These are phyloP conservation scores for Naganishia vishniacii DNA, from an alignment of 768 basidiomycete genomes.

Conservation along the genomic window DNA sequence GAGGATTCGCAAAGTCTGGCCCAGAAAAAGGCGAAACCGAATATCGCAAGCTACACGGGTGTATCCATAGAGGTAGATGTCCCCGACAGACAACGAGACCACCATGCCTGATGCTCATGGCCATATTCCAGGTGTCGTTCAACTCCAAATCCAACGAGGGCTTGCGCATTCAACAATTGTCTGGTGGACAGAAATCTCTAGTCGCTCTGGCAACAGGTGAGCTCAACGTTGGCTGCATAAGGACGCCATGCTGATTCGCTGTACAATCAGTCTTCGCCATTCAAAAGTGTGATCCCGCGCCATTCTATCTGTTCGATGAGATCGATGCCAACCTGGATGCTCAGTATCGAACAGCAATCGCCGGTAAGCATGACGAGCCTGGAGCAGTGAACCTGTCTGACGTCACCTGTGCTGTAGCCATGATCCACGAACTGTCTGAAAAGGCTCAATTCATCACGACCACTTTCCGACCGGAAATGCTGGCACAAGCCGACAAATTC, in stretches of 20 bases:
- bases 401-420: slow-evolving; percentile 53
- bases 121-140: slow-evolving; percentile 72
- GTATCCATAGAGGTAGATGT: slow-evolving; percentile 78
- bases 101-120: neutral
- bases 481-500: slow-evolving; percentile 90
- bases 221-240: slow-evolving; percentile 20
- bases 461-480: slow-evolving; percentile 95
- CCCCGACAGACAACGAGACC: no score
- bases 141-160: slow-evolving; percentile 98
- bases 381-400: neutral
- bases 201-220: slow-evolving; percentile 88
- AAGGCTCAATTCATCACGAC: slow-evolving; percentile 96
- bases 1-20: slow-evolving; percentile 19
- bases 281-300: slow-evolving; percentile 97
- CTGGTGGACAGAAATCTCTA: slow-evolving; percentile 93
- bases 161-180: slow-evolving; percentile 88
- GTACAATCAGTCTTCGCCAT: slow-evolving; percentile 76
- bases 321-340: slow-evolving; percentile 98
- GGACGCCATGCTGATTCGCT: slow-evolving; percentile 8
- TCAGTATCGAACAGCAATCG: slow-evolving; percentile 94
- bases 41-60: slow-evolving; percentile 89
- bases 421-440: slow-evolving; percentile 85
- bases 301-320: slow-evolving; percentile 99
- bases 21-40: slow-evolving; percentile 25
- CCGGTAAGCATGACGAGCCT: slow-evolving; percentile 58